Base-by-base conservation (phyloP, 345 rosid species). In the Bretschneidera sinensis region DNA sequence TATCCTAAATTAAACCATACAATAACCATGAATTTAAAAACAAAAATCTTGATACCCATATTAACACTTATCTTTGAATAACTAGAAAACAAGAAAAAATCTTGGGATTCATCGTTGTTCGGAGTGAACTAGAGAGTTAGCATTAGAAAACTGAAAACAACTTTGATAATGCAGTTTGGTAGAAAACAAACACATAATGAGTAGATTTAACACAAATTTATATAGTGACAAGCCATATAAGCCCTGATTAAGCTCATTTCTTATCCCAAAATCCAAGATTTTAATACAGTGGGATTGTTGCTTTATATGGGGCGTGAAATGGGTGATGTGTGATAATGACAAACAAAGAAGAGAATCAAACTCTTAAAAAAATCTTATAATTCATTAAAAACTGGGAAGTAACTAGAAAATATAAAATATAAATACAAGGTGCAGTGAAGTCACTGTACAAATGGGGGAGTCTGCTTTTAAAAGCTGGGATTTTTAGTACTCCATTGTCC, bases 11-110 rank as follows among this genome's bases (percentile, higher is more conserved):
- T 14, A 39, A 39, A 39, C 45, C 1, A 39, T 14, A 39, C 45
- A 39, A 39, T 39, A 39, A 39, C 10, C 6, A 39, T 39, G 16
- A 4, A 39, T 11, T n/a, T n/a, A n/a, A n/a, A n/a, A 39, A 9
- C 5, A 9, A 49, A 34, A 48, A 1, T 25, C 6, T 11, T 49
- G 66, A 17, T 33, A 61, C 57, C 53, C 16, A n/a, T n/a, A n/a
- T 5, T 5, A 39, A 39, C 45, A 39, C 6, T 11, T 39, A 39
- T 39, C 16, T 14, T 14, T 39, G 45, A 1, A 28, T 14, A 39
- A 39, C 4, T 13, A 22, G 57, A 7, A 63, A 60, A 73, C 81
- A 73, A 79, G 78, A 59, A 76, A 64, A n/a, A n/a, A n/a, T 17
- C 21, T 45, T 73, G 35, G 72, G 48, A 63, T n/a, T 56, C 25